Evolutionary conservation across 768 basidiomycete genomes (phyloP).

Genomic region (Mycena vulgaris): DNA sequence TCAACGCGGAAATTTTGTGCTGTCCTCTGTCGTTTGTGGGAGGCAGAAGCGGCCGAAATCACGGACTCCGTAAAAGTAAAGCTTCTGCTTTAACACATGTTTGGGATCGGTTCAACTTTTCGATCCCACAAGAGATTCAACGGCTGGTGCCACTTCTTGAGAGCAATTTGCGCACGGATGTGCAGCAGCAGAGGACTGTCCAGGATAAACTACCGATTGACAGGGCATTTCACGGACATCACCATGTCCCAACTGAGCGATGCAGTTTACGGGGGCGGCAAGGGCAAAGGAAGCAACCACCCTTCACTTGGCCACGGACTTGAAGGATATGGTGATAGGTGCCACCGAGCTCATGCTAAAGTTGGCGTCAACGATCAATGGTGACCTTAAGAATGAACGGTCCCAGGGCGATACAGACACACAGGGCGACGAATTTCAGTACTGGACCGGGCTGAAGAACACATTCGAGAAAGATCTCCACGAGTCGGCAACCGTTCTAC

Average conservation of each 20-base stretch:
- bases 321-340: neutral
- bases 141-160: neutral
- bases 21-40: constrained; percentile 4
- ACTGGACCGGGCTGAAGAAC: too few species aligned
- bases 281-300: neutral
- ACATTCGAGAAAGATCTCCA: too few species aligned
- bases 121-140: neutral
- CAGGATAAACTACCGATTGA: too few species aligned
- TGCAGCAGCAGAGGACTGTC: too few species aligned
- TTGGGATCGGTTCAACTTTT: constrained; percentile 2
- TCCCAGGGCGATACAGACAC: too few species aligned
- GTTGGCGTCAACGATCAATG: too few species aligned
- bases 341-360: too few species aligned
- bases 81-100: neutral
- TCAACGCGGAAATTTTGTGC: neutral
- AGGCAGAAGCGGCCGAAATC: neutral
- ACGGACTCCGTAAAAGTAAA: neutral
- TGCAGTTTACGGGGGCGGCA: neutral
- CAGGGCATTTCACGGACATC: constrained; percentile 1
- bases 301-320: neutral
- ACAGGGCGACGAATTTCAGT: too few species aligned
- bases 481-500: too few species aligned
- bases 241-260: neutral
- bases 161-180: neutral
- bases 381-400: neutral